These are phyloP conservation scores for Alnus glutinosa DNA, from an alignment of 306 rosid genomes.

Conservation along the genomic window DNA sequence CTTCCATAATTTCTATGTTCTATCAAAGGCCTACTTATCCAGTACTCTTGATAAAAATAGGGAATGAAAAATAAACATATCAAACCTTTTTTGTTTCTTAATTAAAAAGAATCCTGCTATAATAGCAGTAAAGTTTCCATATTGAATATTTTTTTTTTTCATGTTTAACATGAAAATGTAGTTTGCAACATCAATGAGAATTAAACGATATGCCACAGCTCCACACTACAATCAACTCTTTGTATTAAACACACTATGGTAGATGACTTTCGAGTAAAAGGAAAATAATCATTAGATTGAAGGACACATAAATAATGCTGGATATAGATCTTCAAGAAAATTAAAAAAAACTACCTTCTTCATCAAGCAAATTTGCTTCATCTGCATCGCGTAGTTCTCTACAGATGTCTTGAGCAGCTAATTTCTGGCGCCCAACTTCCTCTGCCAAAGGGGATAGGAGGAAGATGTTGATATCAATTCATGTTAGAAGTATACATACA, in stretches of 20 bases:
- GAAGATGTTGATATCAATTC: conserved; percentile 29
- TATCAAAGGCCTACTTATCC: background rate
- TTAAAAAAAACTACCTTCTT: conserved; percentile 62
- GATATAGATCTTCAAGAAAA: conserved; percentile 2
- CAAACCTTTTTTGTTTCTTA: background rate
- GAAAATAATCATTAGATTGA: background rate
- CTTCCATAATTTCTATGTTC: no score
- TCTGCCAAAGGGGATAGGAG: conserved; percentile 47
- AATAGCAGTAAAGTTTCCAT: background rate
- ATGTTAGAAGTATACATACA: background rate
- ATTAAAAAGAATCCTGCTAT: background rate
- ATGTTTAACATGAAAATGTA: background rate
- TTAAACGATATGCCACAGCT: background rate
- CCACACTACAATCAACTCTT: background rate
- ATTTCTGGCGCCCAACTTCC: conserved; percentile 57
- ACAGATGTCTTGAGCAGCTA: conserved; percentile 59
- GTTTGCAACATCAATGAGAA: background rate
- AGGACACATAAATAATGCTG: background rate
- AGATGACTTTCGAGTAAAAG: background rate
- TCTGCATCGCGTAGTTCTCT: conserved; percentile 74
- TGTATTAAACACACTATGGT: background rate
- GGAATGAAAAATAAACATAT: background rate
- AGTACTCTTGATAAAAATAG: background rate
- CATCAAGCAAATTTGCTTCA: conserved; percentile 83
- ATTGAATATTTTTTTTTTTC: background rate